Evolutionary conservation across 2,329 filamentous ascomycete genomes (phyloP).

Genomic region (Fusarium nygamai): DNA sequence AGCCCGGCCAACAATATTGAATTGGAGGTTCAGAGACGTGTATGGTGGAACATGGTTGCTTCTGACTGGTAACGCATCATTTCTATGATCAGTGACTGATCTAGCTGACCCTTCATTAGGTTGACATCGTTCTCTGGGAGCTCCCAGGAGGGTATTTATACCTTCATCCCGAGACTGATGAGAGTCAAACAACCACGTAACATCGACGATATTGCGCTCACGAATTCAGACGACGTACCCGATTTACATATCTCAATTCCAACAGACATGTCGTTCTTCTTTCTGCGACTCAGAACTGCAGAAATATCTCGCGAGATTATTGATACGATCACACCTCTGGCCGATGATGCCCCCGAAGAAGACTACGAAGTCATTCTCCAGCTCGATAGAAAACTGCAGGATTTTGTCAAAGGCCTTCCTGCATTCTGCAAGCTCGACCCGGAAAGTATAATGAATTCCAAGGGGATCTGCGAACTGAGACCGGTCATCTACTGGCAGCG

Average conservation of each 20-base stretch:
- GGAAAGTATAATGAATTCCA: background rate
- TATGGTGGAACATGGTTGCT: constrained; percentile 10
- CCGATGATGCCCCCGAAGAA: background rate
- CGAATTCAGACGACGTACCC: background rate
- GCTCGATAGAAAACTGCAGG: background rate
- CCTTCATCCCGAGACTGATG: background rate
- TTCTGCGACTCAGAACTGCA: background rate
- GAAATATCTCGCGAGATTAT: constrained; percentile 5
- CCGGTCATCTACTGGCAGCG: background rate
- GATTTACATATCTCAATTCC: background rate
- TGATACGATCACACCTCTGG: background rate
- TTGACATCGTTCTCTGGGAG: background rate
- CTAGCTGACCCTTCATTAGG: background rate
- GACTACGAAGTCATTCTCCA: background rate
- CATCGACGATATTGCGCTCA: background rate
- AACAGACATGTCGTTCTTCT: constrained; percentile 5
- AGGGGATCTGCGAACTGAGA: background rate
- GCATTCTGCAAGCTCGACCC: background rate
- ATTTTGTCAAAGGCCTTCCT: background rate
- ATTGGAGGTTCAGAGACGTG: background rate
- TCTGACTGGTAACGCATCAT: background rate
- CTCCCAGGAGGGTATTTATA: background rate
- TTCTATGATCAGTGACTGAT: rapidly evolving
- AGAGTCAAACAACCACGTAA: background rate
- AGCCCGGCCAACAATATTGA: background rate